Evolutionary conservation across 495 filamentous ascomycete genomes (phyloP).

Genomic region (Aspergillus asperescens): DNA sequence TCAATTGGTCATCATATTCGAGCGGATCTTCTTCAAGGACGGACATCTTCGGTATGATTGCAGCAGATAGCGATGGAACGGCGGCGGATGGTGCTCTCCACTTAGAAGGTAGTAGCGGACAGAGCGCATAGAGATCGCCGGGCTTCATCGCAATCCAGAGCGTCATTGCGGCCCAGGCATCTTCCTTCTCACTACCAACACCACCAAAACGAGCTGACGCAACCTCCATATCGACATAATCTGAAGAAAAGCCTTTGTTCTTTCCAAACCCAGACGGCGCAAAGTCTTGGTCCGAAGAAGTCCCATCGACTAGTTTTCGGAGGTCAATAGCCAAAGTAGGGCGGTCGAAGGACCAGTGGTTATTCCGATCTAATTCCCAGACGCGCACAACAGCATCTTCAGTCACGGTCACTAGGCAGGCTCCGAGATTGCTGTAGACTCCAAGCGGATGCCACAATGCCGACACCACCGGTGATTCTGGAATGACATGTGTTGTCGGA

Average conservation of each 20-base stretch:
- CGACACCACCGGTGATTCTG: conserved; percentile 68
- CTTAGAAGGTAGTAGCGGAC: conserved; percentile 73
- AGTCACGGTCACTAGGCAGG: conserved; percentile 75
- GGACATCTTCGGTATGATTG: conserved; percentile 61
- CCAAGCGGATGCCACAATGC: conserved; percentile 86
- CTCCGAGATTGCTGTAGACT: conserved; percentile 51
- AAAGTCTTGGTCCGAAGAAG: conserved; percentile 70
- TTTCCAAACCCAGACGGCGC: conserved; percentile 60
- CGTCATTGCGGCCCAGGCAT: conserved; percentile 86
- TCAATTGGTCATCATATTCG: conserved; percentile 46
- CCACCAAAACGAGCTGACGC: conserved; percentile 79
- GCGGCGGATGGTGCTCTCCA: conserved; percentile 74
- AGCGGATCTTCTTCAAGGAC: conserved; percentile 55
- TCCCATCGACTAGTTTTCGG: conserved; percentile 73
- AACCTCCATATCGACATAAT: conserved; percentile 80
- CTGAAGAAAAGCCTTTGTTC: conserved; percentile 77
- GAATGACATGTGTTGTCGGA: conserved; percentile 80
- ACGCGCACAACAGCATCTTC: conserved; percentile 77
- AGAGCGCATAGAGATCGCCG: conserved; percentile 86
- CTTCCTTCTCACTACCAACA: conserved; percentile 55
- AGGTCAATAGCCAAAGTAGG: conserved; percentile 79
- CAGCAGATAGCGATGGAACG: conserved; percentile 70
- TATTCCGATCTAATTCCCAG: conserved; percentile 76
- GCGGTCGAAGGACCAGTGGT: conserved; percentile 77
- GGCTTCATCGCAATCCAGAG: conserved; percentile 85